Base-by-base conservation (phyloP, 352 stramenopile genomes). In the Phytophthora rubi region DNA sequence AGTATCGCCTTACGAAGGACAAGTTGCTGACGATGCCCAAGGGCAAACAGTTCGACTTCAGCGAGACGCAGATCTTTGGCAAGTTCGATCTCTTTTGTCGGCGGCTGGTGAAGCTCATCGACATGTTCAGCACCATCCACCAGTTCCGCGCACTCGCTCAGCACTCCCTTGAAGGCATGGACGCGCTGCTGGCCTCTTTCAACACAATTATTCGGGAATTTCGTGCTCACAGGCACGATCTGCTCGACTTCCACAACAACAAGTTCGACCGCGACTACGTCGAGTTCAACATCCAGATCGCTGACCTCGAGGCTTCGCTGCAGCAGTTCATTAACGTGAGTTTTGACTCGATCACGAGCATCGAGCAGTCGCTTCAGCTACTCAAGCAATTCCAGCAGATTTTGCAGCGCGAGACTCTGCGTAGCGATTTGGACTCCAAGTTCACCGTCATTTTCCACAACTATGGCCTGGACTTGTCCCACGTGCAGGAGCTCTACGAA, bases 261-360 rank as follows among this genome's bases (percentile, higher is more conserved):
- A 94, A 95, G 61, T 98, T 98, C 60, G 94, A 98, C 53, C 79
- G 93, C 13, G 94, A 98, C 68, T 98, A 98, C 63, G 89, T 98
- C 8, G 91, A 98, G 59, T 98, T 98, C 75, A 98, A 98, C 62
- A 96, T 98, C 53, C 85, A 93, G 62, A 95, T 97, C 48, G 86
- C 88, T 0, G 91, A 97, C 57, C 80, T 97, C 8, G 91, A 97
- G 75, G 81, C 85, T 0, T 90, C 78, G 6, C 76, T 97, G 21
- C 90, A 97, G 77, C 87, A 97, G 42, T 97, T 97, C 58, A 97
- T 97, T 73, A 97, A 97, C 68, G 82, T 93, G 16, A 91, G 79
- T 54, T 97, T 97, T 32, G 90, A 97, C 56, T 89, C 67, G 28
- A 95, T 97, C 71, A 94, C 91, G 9, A 96, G 86, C 63, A 97